A percentile compares a stretch with the other conserved stretches of the same genome.
phyloP scores from a whole-genome alignment of 345 rosid genomes.

The Salix koriyanagi region DNA sequence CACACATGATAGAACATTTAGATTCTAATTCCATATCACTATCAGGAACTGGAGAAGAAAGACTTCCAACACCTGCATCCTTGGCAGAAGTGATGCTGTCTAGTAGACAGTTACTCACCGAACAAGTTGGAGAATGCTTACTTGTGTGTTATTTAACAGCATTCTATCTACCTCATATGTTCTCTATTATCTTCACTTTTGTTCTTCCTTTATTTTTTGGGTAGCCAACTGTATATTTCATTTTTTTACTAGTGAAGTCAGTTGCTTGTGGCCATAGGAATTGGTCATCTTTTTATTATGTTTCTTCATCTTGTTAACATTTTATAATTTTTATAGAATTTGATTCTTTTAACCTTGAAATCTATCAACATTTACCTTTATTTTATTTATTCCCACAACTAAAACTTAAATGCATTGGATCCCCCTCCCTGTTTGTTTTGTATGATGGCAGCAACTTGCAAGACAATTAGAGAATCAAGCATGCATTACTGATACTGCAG shows the following conservation, averaged over 20 bases:
- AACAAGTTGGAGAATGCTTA: conserved; percentile 55
- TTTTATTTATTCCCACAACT: conserved; percentile 10
- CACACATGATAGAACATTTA: conserved; percentile 29
- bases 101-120: conserved; percentile 53
- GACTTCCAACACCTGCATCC: conserved; percentile 69
- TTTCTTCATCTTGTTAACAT: not conserved
- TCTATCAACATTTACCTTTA: not conserved
- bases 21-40: conserved; percentile 31
- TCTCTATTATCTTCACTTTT: not conserved
- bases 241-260: not conserved
- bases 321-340: not conserved
- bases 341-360: not conserved
- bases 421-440: not conserved
- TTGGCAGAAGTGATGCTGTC: conserved; percentile 57
- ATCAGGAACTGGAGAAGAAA: conserved; percentile 31
- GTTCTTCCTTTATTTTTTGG: not conserved
- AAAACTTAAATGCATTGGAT: not conserved
- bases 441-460: conserved; percentile 47
- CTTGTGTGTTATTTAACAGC: conserved; percentile 34
- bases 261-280: not conserved
- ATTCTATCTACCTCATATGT: not conserved
- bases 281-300: not conserved
- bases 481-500: conserved; percentile 37
- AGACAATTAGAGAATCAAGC: conserved; percentile 52
- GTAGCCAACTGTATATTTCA: not conserved